Evolutionary conservation across 2,329 filamentous ascomycete genomes (phyloP).

Genomic region (Sclerotinia trifoliorum): DNA sequence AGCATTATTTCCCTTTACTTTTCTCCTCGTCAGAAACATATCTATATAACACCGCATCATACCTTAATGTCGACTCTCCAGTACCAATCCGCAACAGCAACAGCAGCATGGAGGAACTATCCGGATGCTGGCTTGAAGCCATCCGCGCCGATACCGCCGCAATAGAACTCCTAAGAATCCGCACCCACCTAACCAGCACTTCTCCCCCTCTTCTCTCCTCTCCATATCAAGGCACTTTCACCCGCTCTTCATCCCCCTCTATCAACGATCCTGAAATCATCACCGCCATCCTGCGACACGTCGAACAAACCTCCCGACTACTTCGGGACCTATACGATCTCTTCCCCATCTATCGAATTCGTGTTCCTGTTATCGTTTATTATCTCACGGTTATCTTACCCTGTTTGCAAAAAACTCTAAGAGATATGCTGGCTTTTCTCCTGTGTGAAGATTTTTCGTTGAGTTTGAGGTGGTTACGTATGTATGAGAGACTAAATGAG

Average conservation of each 20-base stretch:
- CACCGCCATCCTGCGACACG: constrained; percentile 44
- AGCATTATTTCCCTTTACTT: background rate
- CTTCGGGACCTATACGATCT: constrained; percentile 56
- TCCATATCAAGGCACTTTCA: background rate
- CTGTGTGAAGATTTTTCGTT: constrained; percentile 50
- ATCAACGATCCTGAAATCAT: constrained; percentile 45
- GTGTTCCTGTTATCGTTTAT: constrained; percentile 52
- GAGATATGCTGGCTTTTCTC: constrained; percentile 53
- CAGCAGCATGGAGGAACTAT: constrained; percentile 35
- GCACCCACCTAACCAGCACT: constrained; percentile 45
- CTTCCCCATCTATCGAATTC: constrained; percentile 51
- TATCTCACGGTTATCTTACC: constrained; percentile 58
- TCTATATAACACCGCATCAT: constrained; percentile 20
- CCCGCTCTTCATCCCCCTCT: background rate
- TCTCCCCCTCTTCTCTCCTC: constrained; percentile 29
- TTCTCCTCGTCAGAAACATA: background rate
- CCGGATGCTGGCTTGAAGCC: constrained; percentile 55
- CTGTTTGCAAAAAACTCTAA: constrained; percentile 52
- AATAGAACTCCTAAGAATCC: constrained; percentile 50
- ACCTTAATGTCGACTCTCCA: constrained; percentile 36
- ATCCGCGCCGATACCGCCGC: constrained; percentile 51
- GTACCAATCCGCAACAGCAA: background rate
- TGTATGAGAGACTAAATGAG: constrained; percentile 56
- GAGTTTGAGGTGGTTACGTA: constrained; percentile 55
- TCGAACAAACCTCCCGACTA: constrained; percentile 43